Evolutionary conservation across 305 asterid species (phyloP).

Genomic region (Fraxinus ornus): DNA sequence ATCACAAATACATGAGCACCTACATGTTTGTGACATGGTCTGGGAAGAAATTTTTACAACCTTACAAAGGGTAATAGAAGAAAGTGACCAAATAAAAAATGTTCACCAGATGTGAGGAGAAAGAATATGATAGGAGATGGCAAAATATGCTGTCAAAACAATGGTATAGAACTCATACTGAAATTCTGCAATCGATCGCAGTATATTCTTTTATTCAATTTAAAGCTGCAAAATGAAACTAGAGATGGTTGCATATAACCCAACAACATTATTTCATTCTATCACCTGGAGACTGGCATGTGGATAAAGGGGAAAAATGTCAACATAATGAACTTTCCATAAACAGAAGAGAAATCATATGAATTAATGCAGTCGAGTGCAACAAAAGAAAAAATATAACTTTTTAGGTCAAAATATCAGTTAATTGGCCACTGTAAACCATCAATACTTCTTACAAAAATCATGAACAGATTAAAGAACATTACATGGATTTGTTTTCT

Average conservation of each 20-base stretch:
- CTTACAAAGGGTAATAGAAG: neutral
- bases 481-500: neutral
- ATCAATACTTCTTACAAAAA: neutral
- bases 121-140: neutral
- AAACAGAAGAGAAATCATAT: neutral
- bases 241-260: neutral
- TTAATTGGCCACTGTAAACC: neutral
- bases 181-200: neutral
- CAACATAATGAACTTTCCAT: neutral
- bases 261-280: neutral
- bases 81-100: neutral
- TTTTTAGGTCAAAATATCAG: slow-evolving; percentile 6
- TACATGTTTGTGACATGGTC: neutral
- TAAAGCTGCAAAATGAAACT: slow-evolving; percentile 8
- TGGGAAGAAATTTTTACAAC: neutral
- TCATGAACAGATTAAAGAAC: neutral
- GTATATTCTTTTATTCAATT: neutral
- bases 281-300: slow-evolving; percentile 10
- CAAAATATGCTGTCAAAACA: neutral
- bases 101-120: neutral
- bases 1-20: slow-evolving; percentile 14
- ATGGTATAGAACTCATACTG: neutral
- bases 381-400: neutral
- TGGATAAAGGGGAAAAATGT: neutral
- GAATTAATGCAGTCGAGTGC: neutral